Conservation (phyloP, 768 basidiomycete genomes). For the Zangia roseola region DNA sequence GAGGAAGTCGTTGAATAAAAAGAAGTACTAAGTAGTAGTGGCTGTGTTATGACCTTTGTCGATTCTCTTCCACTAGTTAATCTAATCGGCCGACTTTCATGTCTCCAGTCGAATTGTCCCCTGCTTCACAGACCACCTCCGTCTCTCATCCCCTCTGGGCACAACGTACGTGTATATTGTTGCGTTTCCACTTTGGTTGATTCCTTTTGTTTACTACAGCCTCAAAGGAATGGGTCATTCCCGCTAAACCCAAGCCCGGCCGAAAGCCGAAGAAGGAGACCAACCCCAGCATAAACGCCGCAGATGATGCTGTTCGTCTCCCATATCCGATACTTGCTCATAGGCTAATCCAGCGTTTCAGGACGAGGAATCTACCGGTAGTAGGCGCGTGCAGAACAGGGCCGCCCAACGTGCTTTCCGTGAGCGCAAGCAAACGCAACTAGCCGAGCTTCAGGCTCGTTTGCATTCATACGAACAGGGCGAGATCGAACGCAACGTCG, state of each 20-base stretch:
- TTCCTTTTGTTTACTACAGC: constrained; percentile 46
- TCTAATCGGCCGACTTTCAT: constrained; percentile 27
- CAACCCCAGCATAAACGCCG: constrained; percentile 17
- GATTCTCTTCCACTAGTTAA: neutral
- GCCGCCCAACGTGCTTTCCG: constrained; percentile 89
- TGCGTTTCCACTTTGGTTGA: neutral
- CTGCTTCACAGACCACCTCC: constrained; percentile 29
- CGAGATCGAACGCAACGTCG: constrained; percentile 85
- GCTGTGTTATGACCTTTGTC: constrained; percentile 17
- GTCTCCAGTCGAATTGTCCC: constrained; percentile 29
- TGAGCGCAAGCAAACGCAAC: constrained; percentile 85
- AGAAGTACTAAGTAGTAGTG: too few species aligned
- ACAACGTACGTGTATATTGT: constrained; percentile 48
- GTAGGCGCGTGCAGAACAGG: constrained; percentile 74
- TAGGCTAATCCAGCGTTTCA: constrained; percentile 10
- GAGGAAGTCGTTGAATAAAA: constrained; percentile 63
- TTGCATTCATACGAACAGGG: constrained; percentile 85
- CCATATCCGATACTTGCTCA: constrained; percentile 1
- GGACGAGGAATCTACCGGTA: constrained; percentile 53
- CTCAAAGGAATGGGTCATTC: constrained; percentile 89
- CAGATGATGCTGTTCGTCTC: constrained; percentile 50
- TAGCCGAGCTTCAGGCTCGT: constrained; percentile 84
- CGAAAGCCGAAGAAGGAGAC: constrained; percentile 81
- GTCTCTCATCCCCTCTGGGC: constrained; percentile 71
- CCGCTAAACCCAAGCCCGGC: constrained; percentile 83